phyloP scores from a whole-genome alignment of 1,284 basidiomycete species.

The Meripilus lineatus region DNA sequence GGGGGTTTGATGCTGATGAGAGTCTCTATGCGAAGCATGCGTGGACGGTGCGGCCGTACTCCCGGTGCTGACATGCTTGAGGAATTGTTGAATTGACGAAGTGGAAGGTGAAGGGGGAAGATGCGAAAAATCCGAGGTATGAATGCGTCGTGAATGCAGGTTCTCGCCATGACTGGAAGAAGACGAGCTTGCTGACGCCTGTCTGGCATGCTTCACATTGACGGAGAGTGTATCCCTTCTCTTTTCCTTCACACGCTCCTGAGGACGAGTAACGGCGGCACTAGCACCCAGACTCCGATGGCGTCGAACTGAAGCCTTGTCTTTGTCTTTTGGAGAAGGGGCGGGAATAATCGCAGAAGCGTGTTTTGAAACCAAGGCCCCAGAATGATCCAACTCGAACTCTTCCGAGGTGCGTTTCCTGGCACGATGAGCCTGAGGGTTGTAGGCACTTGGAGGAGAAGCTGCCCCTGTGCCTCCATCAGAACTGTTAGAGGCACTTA shows the following conservation, averaged over 20 bases:
- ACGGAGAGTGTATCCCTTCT: constrained; percentile 59
- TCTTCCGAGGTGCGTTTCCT: constrained; percentile 79
- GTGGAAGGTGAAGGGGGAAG: constrained; percentile 85
- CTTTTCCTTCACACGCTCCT: constrained; percentile 57
- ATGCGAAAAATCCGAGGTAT: constrained; percentile 80
- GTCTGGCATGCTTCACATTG: constrained; percentile 52
- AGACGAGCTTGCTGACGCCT: constrained; percentile 64
- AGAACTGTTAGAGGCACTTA: constrained; percentile 2
- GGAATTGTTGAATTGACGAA: constrained; percentile 79
- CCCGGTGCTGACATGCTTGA: constrained; percentile 51
- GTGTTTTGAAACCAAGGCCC: constrained; percentile 51
- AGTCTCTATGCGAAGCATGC: constrained; percentile 40
- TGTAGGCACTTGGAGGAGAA: constrained; percentile 59
- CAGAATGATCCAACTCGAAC: constrained; percentile 72
- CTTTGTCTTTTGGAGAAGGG: constrained; percentile 40
- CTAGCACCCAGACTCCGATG: constrained; percentile 65
- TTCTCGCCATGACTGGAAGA: constrained; percentile 52
- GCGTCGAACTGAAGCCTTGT: constrained; percentile 49
- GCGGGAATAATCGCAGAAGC: constrained; percentile 25
- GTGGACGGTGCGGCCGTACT: constrained; percentile 43
- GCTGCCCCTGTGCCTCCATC: constrained; percentile 5
- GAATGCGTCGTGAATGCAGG: constrained; percentile 48
- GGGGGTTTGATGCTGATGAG: constrained; percentile 42
- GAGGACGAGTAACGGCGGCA: constrained; percentile 24
- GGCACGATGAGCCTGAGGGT: constrained; percentile 47